Evolutionary conservation across 139 green algal species (phyloP), one percentile per base, ranked within the genome.

Genomic region (Chlamydomonas sp.): DNA sequence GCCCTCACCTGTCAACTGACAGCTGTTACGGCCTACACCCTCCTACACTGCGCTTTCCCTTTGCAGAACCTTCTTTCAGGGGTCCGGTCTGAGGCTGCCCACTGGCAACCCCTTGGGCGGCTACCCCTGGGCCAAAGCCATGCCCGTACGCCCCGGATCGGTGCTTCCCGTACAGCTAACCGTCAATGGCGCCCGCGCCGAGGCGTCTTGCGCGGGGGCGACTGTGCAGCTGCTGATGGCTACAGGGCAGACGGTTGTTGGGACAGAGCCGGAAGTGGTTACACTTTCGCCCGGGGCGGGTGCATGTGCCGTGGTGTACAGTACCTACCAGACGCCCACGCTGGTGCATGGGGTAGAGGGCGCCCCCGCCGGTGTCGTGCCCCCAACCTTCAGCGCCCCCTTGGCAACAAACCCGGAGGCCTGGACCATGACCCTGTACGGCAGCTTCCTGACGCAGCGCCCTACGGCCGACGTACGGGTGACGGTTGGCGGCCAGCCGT

Each of bases 311-410:
- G 5, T 85, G 0, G 1, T 68, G 16, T 85, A 85, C 80, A 85
- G 49, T 58, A 16, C 80, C 16, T 85, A 85, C 67, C 2, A 18
- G 18, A 85, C 80, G 14, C 80, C 80, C 5, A 85, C 80, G 4
- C 80, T 85, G 80, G 57, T 67, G 57, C 15, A 57, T 5, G 80
- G 1, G 67, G 10, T 16, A 0, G 72, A 7, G 2, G 2, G n/a
- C 3, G n/a, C 72, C n/a, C n/a, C 72, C 14, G n/a, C 4, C n/a
- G 72, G 72, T n/a, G 3, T 77, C 3, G n/a, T 15, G 3, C 1
- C 4, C 7, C 72, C 72, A 6, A 0, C 72, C 4, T 12, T 83
- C 63, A 5, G 61, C 20, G 12, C 5, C 31, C 7, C 66, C 5
- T 8, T 84, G 57, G n/a, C 63, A 2, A 20, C 57, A 57, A 63